Evolutionary conservation across 2,329 filamentous ascomycete genomes (phyloP).

Genomic region (Cladosporium sp.): DNA sequence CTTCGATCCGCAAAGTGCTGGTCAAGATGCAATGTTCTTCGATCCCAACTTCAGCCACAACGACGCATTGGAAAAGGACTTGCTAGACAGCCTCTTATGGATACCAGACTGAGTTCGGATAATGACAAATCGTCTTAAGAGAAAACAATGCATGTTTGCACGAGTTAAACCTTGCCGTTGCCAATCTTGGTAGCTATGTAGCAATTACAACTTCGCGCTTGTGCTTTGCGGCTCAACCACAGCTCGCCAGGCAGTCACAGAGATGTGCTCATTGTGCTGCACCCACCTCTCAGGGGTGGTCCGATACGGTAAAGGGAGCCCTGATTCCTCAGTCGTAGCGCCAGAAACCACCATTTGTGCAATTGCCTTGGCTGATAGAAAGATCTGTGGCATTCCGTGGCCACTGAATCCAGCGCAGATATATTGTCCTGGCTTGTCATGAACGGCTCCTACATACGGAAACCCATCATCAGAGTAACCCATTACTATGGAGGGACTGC

Average conservation of each 20-base stretch:
- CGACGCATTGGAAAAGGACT: too few species aligned
- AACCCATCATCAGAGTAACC: conserved; percentile 20
- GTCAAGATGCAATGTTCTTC: too few species aligned
- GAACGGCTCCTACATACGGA: conserved; percentile 45
- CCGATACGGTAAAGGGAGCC: conserved; percentile 1
- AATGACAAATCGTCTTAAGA: too few species aligned
- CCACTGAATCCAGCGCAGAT: conserved; percentile 50
- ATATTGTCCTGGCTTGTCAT: conserved; percentile 37
- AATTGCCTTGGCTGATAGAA: conserved; percentile 38
- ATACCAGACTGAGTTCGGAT: too few species aligned
- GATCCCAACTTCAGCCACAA: too few species aligned
- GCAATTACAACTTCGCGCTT: neutral
- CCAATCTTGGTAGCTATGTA: too few species aligned
- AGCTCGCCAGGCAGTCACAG: neutral
- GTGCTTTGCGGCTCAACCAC: neutral
- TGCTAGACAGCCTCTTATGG: too few species aligned
- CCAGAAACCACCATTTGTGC: conserved; percentile 36
- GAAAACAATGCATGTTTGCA: too few species aligned
- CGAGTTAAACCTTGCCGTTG: too few species aligned
- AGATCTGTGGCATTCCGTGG: conserved; percentile 49
- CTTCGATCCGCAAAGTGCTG: too few species aligned
- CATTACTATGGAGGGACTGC: conserved; percentile 16
- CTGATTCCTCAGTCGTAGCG: conserved; percentile 1
- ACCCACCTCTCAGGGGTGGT: neutral
- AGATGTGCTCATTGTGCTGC: neutral